These are phyloP conservation scores for Penicillium expansum DNA, from an alignment of 2,329 filamentous ascomycete species.

Conservation along the genomic window DNA sequence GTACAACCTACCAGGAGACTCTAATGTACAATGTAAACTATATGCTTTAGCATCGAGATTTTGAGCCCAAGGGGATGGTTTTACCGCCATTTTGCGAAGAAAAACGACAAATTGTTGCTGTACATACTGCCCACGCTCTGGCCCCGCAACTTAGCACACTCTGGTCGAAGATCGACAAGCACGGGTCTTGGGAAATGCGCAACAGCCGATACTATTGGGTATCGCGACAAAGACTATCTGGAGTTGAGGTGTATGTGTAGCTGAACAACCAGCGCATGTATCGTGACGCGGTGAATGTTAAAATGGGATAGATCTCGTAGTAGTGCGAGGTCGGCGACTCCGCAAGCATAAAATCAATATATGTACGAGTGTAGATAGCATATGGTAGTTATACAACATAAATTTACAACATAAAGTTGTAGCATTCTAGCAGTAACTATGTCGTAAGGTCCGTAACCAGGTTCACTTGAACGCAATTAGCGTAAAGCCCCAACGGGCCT, in stretches of 20 bases:
- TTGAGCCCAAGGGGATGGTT: background rate
- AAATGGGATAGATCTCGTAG: slow-evolving; percentile 19
- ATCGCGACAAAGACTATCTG: background rate
- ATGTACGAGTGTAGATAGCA: background rate
- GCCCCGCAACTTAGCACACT: slow-evolving; percentile 15
- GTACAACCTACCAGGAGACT: background rate
- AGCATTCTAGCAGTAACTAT: too few species aligned
- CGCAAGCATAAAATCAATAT: background rate
- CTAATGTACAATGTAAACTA: background rate
- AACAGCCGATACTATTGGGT: background rate
- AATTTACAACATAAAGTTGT: too few species aligned
- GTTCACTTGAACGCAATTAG: slow-evolving; percentile 4
- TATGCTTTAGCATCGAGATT: background rate
- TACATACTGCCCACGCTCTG: slow-evolving; percentile 2
- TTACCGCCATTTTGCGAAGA: slow-evolving; percentile 10
- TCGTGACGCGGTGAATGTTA: slow-evolving; percentile 19
- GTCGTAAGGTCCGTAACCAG: background rate
- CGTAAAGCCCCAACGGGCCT: slow-evolving; percentile 6
- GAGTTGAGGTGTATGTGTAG: slow-evolving; percentile 13
- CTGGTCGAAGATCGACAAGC: slow-evolving; percentile 18
- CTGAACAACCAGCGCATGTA: slow-evolving; percentile 2
- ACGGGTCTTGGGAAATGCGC: background rate
- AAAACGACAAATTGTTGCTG: background rate
- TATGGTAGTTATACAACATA: background rate
- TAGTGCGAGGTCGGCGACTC: slow-evolving; percentile 5